Percentiles rank a stretch among this genome's conserved stretches.
phyloP scores from a whole-genome alignment of 345 rosid species.

The Eucalyptus sideroxylon region DNA sequence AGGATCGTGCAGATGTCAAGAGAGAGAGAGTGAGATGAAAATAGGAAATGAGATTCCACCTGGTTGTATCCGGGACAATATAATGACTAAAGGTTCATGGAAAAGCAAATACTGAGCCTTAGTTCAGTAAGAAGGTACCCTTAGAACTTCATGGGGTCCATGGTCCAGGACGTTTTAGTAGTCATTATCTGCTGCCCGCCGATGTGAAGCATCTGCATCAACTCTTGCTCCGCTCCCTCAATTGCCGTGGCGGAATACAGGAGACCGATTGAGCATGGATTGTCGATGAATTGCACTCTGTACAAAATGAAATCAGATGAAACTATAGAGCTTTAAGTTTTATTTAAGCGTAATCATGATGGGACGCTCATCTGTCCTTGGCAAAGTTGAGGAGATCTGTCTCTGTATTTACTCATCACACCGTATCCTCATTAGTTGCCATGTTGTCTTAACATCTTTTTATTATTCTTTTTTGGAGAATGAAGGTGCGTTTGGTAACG shows the following conservation, averaged over 20 bases:
- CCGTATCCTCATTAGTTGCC: background rate
- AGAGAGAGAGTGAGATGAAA: background rate
- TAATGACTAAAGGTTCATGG: background rate
- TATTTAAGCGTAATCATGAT: background rate
- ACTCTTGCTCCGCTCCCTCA: background rate
- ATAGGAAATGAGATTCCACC: background rate
- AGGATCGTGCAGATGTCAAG: background rate
- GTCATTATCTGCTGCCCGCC: background rate
- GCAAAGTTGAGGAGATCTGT: background rate
- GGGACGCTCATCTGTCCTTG: background rate
- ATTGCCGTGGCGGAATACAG: background rate
- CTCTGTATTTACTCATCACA: background rate
- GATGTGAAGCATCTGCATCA: background rate
- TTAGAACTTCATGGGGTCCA: background rate
- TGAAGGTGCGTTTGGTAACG: rapidly evolving
- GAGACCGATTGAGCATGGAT: background rate
- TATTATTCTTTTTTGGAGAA: background rate
- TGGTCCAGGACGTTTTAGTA: background rate
- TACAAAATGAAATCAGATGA: background rate
- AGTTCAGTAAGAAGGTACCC: background rate
- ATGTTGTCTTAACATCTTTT: background rate
- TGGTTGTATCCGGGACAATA: background rate
- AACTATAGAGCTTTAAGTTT: background rate
- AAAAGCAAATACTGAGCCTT: background rate
- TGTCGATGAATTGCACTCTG: background rate